phyloP scores from a whole-genome alignment of 257 asterid genomes.

The Solanum rostratum region DNA sequence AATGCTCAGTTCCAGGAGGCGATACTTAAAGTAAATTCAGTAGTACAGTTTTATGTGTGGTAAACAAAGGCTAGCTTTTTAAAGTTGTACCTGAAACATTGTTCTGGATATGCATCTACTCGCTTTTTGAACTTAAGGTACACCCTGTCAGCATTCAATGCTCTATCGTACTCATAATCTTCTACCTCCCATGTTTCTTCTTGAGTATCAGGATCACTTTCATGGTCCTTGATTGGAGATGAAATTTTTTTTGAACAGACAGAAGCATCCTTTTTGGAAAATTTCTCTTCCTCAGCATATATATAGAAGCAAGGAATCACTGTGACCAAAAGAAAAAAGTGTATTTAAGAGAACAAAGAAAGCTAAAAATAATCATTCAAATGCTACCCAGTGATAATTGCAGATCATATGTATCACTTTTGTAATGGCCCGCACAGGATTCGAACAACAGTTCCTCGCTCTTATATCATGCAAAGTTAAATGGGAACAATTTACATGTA shows the following conservation, averaged over 20 bases:
- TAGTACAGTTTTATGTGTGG: not conserved
- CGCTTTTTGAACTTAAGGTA: conserved; percentile 89
- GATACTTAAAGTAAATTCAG: not conserved
- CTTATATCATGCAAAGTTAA: not conserved
- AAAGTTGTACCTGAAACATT: conserved; percentile 66
- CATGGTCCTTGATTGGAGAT: conserved; percentile 22
- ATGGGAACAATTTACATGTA: not conserved
- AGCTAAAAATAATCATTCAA: not conserved
- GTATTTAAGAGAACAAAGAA: not conserved
- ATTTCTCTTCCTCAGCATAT: conserved; percentile 52
- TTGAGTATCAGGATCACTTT: conserved; percentile 19
- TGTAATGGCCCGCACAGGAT: not conserved
- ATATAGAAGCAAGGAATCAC: conserved; percentile 84
- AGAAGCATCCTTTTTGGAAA: conserved; percentile 17
- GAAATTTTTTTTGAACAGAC: conserved; percentile 16
- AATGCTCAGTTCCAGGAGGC: not conserved
- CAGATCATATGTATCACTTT: not conserved
- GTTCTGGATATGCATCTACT: conserved; percentile 65
- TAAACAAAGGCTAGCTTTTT: not conserved
- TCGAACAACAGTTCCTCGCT: not conserved
- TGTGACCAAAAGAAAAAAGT: conserved; percentile 20
- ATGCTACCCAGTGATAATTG: not conserved
- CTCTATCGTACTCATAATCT: conserved; percentile 71
- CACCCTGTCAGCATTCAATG: conserved; percentile 71
- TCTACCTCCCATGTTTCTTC: conserved; percentile 67